These are phyloP conservation scores for Zygosaccharomyces sapae DNA, from an alignment of 1,139 yeast genomes.

Conservation along the genomic window DNA sequence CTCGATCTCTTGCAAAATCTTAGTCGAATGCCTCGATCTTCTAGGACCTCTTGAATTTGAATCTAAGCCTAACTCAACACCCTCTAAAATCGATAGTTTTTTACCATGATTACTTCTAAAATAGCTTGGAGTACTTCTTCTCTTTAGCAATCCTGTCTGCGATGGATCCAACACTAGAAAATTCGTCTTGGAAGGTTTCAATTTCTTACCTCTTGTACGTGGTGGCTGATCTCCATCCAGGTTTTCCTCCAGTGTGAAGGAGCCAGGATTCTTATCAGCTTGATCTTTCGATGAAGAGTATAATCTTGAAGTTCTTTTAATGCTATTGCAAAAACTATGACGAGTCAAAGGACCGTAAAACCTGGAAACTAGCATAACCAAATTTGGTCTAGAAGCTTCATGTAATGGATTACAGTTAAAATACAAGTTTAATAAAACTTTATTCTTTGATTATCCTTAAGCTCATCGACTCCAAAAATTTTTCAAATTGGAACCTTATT, in stretches of 20 bases:
- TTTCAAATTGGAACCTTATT: not conserved
- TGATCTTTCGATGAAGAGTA: constrained; percentile 1
- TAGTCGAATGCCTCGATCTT: constrained; percentile 10
- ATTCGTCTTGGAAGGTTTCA: constrained; percentile 27
- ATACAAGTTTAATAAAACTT: not conserved
- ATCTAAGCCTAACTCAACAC: constrained; percentile 25
- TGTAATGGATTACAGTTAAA: not conserved
- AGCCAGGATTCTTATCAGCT: not conserved
- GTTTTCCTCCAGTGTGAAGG: not conserved
- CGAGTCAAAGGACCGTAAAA: not conserved
- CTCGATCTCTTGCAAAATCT: constrained; percentile 24
- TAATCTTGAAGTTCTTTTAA: constrained; percentile 1
- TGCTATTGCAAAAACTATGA: not conserved
- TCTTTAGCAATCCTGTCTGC: constrained; percentile 27
- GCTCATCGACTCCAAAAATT: constrained; percentile 4
- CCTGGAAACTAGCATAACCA: not conserved
- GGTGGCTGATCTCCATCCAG: not conserved
- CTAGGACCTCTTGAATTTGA: constrained; percentile 2
- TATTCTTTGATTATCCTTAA: not conserved
- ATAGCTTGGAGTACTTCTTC: constrained; percentile 13
- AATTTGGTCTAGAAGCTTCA: not conserved
- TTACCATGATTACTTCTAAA: constrained; percentile 9
- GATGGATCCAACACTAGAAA: constrained; percentile 30
- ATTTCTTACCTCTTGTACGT: constrained; percentile 28
- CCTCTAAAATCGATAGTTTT: constrained; percentile 27